Evolutionary conservation across 73 alveolate species (phyloP).

Genomic region (Stentor roeselii): DNA sequence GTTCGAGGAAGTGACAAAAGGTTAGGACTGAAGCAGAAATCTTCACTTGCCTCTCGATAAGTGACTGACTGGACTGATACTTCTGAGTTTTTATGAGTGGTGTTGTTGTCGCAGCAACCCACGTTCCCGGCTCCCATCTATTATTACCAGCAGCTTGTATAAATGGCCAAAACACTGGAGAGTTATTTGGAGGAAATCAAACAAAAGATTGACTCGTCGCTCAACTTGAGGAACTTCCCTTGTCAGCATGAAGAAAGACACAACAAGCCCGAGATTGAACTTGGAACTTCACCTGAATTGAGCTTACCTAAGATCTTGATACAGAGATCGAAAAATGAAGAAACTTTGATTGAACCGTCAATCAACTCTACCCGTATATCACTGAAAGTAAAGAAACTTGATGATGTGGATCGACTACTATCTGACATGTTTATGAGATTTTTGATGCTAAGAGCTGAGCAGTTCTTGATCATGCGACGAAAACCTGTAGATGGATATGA

Average conservation of each 20-base stretch:
- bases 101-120: no score
- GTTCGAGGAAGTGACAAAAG: no score
- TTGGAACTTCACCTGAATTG: slow-evolving; percentile 48
- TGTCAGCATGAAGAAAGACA: slow-evolving; percentile 66
- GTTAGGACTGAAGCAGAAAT: no score
- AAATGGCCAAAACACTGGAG: slow-evolving; percentile 53
- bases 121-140: no score
- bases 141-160: no score
- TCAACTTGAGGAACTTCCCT: slow-evolving; percentile 61
- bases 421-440: slow-evolving; percentile 60
- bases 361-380: slow-evolving; percentile 56
- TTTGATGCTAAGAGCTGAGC: slow-evolving; percentile 68
- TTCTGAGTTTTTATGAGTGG: no score
- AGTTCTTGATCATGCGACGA: slow-evolving; percentile 63
- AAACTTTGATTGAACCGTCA: slow-evolving; percentile 58
- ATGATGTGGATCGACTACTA: slow-evolving; percentile 57
- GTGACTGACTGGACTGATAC: no score
- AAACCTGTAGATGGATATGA: slow-evolving; percentile 67
- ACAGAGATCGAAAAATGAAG: slow-evolving; percentile 63
- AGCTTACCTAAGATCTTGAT: slow-evolving; percentile 61
- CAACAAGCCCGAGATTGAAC: slow-evolving; percentile 75
- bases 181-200: slow-evolving; percentile 51
- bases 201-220: slow-evolving; percentile 52
- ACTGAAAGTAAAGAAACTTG: slow-evolving; percentile 55
- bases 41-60: no score